Evolutionary conservation across 371 early-diverging fungal genomes (phyloP), one percentile per base, ranked within the genome.

Genomic region (Sporodiniella umbellata): DNA sequence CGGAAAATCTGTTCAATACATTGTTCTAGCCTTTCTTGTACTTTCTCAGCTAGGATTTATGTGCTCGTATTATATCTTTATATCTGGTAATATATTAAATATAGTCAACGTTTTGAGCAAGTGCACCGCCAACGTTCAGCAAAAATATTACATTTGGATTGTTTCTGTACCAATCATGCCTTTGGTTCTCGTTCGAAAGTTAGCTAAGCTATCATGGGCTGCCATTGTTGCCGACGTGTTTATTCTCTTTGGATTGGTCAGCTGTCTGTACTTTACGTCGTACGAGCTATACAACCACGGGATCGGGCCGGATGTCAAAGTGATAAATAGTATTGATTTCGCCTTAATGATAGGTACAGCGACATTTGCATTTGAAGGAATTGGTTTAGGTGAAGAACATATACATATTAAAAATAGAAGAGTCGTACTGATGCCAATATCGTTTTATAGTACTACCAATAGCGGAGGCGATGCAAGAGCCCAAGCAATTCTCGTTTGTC

Each of bases 341-440:
- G 76, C 84, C 4, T 67, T 90, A 17, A 85, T 86, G 64, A 79
- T 89, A 51, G 88, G 89, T 18, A 89, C 89, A 6, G 84, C 88
- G 22, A 77, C 85, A 39, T 91, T 85, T 64, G 82, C 87, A 0
- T 91, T 88, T 58, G 92, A 91, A 62, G 90, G 92, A 25, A 84
- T 88, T 54, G 86, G 89, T 3, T 22, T 56, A 45, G 56, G 51
- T 57, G 51, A 2, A 15, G 15, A 22, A 4, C 7, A 28, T 7
- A 28, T 4, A 28, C 4, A 28, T 4, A n/a, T 4, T n/a, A 14
- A 35, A 35, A 35, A 35, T n/a, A 35, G 14, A 35, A 15, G 14
- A 4, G 4, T n/a, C n/a, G 2, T 0, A 35, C 21, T 14, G 24
- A 4, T 4, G 11, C 17, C 10, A 21, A 33, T 12, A 8, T 23